Conservation (phyloP, 495 filamentous ascomycete species). For the Pseudevernia furfuracea region DNA sequence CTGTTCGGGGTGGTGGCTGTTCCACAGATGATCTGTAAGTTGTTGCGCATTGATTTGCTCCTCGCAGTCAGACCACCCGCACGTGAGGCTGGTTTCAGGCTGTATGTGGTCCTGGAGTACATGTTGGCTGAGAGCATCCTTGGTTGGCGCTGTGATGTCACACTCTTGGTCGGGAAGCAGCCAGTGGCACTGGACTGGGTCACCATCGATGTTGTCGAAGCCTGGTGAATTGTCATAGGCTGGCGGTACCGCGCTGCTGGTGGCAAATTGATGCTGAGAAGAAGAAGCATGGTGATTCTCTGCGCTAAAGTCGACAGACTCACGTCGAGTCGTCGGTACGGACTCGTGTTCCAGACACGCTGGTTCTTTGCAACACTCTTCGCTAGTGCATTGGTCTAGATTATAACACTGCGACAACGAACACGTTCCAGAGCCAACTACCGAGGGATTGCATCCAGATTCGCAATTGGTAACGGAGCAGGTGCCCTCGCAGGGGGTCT, state of each 20-base stretch:
- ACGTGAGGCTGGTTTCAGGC: conserved; percentile 10
- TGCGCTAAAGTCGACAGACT: background rate
- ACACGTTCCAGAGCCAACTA: background rate
- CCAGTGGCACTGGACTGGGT: conserved; percentile 17
- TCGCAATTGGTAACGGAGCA: conserved; percentile 8
- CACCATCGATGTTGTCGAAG: background rate
- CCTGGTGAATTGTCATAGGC: conserved; percentile 5
- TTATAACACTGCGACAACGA: conserved; percentile 11
- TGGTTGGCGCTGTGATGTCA: conserved; percentile 13
- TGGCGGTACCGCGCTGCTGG: background rate
- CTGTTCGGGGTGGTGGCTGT: conserved; percentile 9
- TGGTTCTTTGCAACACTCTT: conserved; percentile 11
- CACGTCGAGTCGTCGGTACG: background rate
- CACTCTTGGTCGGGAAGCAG: conserved; percentile 19
- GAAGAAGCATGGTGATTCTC: background rate
- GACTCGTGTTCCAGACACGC: conserved; percentile 5
- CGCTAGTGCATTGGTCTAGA: conserved; percentile 7
- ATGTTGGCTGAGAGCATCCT: conserved; percentile 18
- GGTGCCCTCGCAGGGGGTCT: background rate
- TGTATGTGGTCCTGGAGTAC: conserved; percentile 22
- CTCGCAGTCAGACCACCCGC: conserved; percentile 18
- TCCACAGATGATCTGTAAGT: conserved; percentile 13
- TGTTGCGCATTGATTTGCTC: conserved; percentile 10
- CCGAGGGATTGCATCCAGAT: conserved; percentile 5
- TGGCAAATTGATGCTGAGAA: background rate